Conservation (phyloP, 805 yeast genomes). For the Kregervanrija fluxuum region DNA sequence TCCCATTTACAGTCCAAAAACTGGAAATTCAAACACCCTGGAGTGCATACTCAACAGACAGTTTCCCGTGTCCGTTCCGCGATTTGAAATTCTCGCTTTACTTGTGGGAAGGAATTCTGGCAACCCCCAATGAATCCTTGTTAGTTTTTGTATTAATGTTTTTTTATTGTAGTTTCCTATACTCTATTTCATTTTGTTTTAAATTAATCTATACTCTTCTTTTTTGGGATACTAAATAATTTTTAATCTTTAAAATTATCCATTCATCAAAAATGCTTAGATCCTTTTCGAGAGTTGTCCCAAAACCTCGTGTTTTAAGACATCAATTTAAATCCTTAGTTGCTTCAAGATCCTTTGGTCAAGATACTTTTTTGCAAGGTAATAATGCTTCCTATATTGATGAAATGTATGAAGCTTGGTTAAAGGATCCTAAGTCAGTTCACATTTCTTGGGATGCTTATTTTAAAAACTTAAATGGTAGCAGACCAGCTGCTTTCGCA, state of each 20-base stretch:
- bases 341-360: constrained; percentile 30
- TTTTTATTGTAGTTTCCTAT: background rate
- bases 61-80: no score
- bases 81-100: no score
- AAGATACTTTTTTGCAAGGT: constrained; percentile 76
- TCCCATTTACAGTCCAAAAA: no score
- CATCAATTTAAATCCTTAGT: constrained; percentile 2
- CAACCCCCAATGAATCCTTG: no score
- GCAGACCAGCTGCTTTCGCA: constrained; percentile 66
- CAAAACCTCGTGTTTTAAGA: constrained; percentile 19
- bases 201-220: background rate
- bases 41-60: no score
- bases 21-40: no score
- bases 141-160: no score
- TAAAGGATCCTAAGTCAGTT: constrained; percentile 79
- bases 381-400: constrained; percentile 89
- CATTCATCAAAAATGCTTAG: constrained; percentile 19
- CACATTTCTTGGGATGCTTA: constrained; percentile 97
- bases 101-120: no score
- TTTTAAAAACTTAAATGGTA: constrained; percentile 77
- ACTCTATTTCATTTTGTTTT: background rate
- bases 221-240: background rate
- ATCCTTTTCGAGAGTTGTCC: constrained; percentile 18
- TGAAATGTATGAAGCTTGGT: constrained; percentile 97
- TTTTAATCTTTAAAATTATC: no score